A percentile compares a stretch with the other conserved stretches of the same genome.
These are phyloP conservation scores for Nyssa sinensis DNA, from an alignment of 148 eudicot species.

Conservation along the genomic window DNA sequence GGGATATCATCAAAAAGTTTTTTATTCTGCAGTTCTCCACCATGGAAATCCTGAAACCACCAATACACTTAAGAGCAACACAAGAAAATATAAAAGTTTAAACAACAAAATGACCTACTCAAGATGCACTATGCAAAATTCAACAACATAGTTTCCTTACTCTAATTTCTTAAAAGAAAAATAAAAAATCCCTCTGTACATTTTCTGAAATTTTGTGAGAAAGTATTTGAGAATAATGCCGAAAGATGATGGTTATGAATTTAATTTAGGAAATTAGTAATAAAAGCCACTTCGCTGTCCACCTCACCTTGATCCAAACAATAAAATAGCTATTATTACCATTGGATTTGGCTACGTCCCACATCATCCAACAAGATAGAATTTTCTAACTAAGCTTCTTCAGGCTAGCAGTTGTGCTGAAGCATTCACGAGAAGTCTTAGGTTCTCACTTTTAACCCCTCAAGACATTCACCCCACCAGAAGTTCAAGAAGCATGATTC, in stretches of 20 bases:
- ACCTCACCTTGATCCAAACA: too few species aligned
- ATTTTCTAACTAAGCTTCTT: neutral
- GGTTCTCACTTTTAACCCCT: neutral
- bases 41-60: conserved; percentile 17
- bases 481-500: neutral
- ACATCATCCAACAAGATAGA: neutral
- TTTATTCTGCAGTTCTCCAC: conserved; percentile 8
- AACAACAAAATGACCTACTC: neutral
- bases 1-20: conserved; percentile 19
- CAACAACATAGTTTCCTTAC: neutral
- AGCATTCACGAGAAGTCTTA: neutral
- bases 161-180: too few species aligned
- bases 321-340: too few species aligned
- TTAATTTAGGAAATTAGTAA: too few species aligned
- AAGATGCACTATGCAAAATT: neutral
- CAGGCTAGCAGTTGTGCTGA: neutral
- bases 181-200: too few species aligned
- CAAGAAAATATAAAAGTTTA: neutral
- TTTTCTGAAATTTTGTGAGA: neutral
- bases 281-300: too few species aligned
- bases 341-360: neutral
- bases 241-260: neutral
- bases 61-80: neutral
- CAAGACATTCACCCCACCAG: neutral
- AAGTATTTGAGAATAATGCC: neutral